A percentile compares a stretch with the other conserved stretches of the same genome.
Evolutionary conservation across 768 basidiomycete species (phyloP).

Genomic region (Auricularia auricula-judae): DNA sequence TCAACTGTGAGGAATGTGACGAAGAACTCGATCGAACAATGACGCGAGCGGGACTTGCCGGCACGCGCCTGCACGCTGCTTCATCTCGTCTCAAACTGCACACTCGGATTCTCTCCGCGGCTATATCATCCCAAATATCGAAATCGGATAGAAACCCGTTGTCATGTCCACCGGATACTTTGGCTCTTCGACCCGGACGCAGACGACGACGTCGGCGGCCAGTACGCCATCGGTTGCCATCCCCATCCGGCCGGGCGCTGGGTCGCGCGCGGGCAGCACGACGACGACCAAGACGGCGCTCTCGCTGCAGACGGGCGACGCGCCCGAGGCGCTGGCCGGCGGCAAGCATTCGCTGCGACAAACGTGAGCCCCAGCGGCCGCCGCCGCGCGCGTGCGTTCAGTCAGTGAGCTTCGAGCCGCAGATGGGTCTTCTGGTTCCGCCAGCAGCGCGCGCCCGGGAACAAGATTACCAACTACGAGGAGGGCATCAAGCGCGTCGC

Average conservation of each 20-base stretch:
- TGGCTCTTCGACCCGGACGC: not conserved
- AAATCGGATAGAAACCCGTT: too few species aligned
- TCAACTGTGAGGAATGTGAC: too few species aligned
- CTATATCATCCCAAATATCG: too few species aligned
- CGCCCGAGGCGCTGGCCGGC: not conserved
- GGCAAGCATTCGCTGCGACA: constrained; percentile 7
- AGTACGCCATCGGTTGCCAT: not conserved
- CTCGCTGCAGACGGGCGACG: not conserved
- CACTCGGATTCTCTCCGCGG: too few species aligned
- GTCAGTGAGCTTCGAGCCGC: not conserved
- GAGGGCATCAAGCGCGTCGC: constrained; percentile 91
- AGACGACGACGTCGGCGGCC: constrained; percentile 1
- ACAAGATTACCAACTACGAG: constrained; percentile 84
- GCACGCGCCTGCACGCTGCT: too few species aligned
- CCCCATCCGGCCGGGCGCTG: not conserved
- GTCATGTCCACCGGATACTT: too few species aligned
- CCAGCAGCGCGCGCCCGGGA: constrained; percentile 81
- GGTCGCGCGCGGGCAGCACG: not conserved
- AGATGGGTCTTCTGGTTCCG: constrained; percentile 93
- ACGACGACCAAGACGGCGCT: not conserved
- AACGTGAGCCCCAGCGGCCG: constrained; percentile 3
- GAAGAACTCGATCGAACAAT: too few species aligned
- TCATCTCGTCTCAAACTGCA: too few species aligned
- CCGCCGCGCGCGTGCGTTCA: not conserved
- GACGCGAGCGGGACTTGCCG: too few species aligned